Percentiles rank a stretch among this genome's conserved stretches.
phyloP scores from a whole-genome alignment of 1,284 basidiomycete species.

The Cutaneotrichosporon sp. region DNA sequence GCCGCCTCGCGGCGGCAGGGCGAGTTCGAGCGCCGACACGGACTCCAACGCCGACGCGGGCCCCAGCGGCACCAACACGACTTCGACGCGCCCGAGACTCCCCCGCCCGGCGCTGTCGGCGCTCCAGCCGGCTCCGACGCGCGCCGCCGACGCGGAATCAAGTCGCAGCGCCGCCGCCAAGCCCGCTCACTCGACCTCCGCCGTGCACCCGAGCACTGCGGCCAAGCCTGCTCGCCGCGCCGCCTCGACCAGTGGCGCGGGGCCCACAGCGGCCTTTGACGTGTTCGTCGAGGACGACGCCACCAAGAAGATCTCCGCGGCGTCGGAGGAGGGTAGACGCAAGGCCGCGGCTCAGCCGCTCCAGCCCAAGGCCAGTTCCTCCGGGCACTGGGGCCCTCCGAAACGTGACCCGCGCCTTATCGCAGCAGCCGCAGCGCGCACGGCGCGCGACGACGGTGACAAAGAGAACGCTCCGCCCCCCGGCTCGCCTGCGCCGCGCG shows the following conservation, averaged over 20 bases:
- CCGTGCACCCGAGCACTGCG: background rate
- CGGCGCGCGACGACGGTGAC: slow-evolving; percentile 7
- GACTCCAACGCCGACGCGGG: slow-evolving; percentile 2
- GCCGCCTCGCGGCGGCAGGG: slow-evolving; percentile 20
- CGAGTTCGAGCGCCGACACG: background rate
- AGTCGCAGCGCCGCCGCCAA: background rate
- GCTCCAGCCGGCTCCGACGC: background rate
- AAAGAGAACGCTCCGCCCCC: slow-evolving; percentile 27
- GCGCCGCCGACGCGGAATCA: background rate
- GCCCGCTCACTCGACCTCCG: background rate
- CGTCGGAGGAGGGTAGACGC: too few species aligned
- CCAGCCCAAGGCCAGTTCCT: too few species aligned
- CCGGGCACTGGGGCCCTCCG: too few species aligned
- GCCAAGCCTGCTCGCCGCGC: background rate
- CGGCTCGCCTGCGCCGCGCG: slow-evolving; percentile 25
- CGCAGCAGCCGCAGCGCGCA: too few species aligned
- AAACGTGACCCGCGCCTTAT: too few species aligned
- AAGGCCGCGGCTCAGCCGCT: too few species aligned
- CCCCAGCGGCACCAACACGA: too few species aligned
- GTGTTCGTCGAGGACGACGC: too few species aligned
- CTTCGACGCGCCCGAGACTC: too few species aligned
- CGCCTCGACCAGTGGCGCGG: background rate
- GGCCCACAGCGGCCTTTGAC: background rate
- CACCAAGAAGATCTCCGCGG: too few species aligned
- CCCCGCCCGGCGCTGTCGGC: background rate